Evolutionary conservation across 1,284 basidiomycete genomes (phyloP).

Genomic region (Salmacisia buchloeana): DNA sequence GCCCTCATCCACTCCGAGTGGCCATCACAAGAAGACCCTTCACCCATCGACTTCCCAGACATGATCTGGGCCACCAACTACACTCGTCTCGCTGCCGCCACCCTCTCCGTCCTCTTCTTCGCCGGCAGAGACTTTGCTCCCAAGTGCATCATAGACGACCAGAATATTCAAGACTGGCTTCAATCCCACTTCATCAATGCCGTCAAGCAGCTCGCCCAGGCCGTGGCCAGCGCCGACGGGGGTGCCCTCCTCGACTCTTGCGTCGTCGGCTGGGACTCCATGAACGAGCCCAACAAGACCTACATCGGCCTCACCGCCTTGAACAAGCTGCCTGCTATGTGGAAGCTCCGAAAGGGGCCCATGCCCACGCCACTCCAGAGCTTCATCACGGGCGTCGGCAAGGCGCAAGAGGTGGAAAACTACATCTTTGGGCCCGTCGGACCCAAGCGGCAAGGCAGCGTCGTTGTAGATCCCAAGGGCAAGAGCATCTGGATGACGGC

Average conservation of each 20-base stretch:
- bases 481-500: constrained; percentile 38
- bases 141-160: constrained; percentile 79
- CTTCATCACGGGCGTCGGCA: constrained; percentile 79
- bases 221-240: constrained; percentile 59
- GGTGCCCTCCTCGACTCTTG: constrained; percentile 75
- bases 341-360: constrained; percentile 68
- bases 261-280: constrained; percentile 90
- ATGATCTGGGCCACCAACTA: constrained; percentile 99
- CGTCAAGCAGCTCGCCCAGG: constrained; percentile 67
- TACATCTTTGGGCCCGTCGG: constrained; percentile 78
- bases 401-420: constrained; percentile 74
- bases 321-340: constrained; percentile 41
- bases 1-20: constrained; percentile 80
- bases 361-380: constrained; percentile 79
- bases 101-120: constrained; percentile 90
- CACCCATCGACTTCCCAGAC: constrained; percentile 70
- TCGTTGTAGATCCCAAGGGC: constrained; percentile 78
- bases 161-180: constrained; percentile 90
- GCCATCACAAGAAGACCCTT: constrained; percentile 60
- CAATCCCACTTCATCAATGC: constrained; percentile 80
- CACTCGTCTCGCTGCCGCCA: constrained; percentile 76
- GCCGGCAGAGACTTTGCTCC: constrained; percentile 84
- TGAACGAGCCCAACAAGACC: constrained; percentile 92
- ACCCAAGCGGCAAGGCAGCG: constrained; percentile 66
- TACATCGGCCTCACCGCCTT: constrained; percentile 68